Conservation (phyloP, 192 early-diverging fungal genomes). For the Umbelopsis sp. region DNA sequence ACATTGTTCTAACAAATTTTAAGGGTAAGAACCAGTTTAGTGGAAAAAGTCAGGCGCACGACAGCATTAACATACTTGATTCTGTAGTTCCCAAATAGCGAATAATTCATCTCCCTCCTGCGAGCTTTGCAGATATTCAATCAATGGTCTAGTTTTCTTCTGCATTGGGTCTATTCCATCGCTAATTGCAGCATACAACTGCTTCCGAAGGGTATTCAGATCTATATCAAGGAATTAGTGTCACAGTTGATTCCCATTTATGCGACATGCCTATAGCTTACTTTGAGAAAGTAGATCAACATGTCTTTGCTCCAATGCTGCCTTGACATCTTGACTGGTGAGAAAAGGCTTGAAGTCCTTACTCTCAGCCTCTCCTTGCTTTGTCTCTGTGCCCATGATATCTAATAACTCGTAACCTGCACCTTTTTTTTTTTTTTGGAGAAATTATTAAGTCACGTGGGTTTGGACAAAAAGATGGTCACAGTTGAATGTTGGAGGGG, state of each 20-base stretch:
- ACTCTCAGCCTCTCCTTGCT: not conserved
- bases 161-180: slow-evolving; percentile 29
- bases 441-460: too few relatives aligned
- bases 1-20: slow-evolving; percentile 42
- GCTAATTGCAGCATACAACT: slow-evolving; percentile 16
- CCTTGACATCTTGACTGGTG: not conserved
- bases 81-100: slow-evolving; percentile 67
- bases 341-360: slow-evolving; percentile 13
- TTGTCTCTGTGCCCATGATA: slow-evolving; percentile 10
- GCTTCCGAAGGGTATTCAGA: slow-evolving; percentile 21
- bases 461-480: too few relatives aligned
- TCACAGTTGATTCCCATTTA: not conserved
- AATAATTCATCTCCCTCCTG: slow-evolving; percentile 61
- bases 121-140: slow-evolving; percentile 61
- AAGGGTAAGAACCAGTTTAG: not conserved
- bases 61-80: slow-evolving; percentile 38
- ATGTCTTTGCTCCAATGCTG: slow-evolving; percentile 13
- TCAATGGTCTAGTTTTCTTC: slow-evolving; percentile 28
- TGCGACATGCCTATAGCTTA: not conserved
- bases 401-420: not conserved
- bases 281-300: slow-evolving; percentile 9
- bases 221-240: not conserved
- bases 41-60: not conserved
- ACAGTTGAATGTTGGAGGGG: too few relatives aligned
- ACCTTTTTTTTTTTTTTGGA: not conserved